Conservation (phyloP, 768 basidiomycete genomes). For the Podaxis sp. region DNA sequence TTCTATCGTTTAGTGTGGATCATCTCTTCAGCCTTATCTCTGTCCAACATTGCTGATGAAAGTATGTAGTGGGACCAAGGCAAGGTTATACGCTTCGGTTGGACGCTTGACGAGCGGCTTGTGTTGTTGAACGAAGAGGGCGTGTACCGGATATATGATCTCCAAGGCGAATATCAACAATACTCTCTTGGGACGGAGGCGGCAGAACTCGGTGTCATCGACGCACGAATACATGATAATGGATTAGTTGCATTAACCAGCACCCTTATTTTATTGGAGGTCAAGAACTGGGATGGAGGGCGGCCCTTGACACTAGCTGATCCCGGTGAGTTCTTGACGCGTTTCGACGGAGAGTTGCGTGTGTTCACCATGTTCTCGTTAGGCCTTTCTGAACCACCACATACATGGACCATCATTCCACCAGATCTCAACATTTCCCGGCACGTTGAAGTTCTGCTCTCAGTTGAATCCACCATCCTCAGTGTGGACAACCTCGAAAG, state of each 20-base stretch:
- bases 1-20: conserved; percentile 70
- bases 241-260: conserved; percentile 87
- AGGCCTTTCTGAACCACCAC: conserved; percentile 75
- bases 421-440: conserved; percentile 87
- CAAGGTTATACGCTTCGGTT: conserved; percentile 78
- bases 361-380: conserved; percentile 1
- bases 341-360: conserved; percentile 6
- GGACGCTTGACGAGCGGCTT: conserved; percentile 80
- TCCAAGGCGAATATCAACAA: conserved; percentile 84
- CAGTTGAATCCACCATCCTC: conserved; percentile 76
- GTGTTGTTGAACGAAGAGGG: conserved; percentile 91
- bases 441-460: conserved; percentile 87
- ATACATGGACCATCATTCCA: conserved; percentile 86
- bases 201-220: conserved; percentile 76
- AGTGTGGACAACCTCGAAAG: conserved; percentile 87
- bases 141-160: conserved; percentile 83
- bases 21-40: conserved; percentile 20
- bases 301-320: conserved; percentile 71
- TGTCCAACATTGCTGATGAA: conserved; percentile 17
- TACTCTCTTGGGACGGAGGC: conserved; percentile 83
- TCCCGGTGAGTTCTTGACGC: conserved; percentile 51
- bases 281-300: conserved; percentile 85
- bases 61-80: conserved; percentile 81
- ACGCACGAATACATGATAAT: conserved; percentile 82
- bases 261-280: conserved; percentile 73